Evolutionary conservation across 805 yeast genomes (phyloP).

Genomic region (Zygoascus ofunaensis): DNA sequence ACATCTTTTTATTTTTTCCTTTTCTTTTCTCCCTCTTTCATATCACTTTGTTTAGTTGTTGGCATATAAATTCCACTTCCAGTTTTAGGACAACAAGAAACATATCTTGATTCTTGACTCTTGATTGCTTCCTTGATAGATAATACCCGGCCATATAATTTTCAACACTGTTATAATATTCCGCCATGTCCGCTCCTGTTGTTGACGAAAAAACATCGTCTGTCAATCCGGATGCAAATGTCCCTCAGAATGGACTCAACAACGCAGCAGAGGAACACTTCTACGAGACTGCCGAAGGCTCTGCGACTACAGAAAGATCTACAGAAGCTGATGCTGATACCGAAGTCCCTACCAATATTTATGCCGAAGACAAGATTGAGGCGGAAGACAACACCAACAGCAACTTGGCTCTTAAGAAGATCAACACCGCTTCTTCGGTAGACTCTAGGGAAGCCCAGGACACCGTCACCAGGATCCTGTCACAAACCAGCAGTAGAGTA

Average conservation of each 20-base stretch:
- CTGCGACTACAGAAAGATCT: background rate
- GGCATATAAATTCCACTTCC: no score
- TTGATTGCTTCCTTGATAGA: no score
- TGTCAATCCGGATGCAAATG: no score
- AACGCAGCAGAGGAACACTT: background rate
- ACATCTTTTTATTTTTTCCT: no score
- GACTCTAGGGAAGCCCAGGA: slow-evolving; percentile 13
- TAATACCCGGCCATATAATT: no score
- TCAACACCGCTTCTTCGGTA: slow-evolving; percentile 2
- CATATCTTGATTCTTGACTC: no score
- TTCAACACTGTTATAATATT: no score
- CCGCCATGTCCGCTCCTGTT: background rate
- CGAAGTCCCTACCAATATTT: background rate
- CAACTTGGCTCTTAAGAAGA: background rate
- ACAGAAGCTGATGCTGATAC: background rate
- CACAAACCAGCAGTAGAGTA: slow-evolving; percentile 8
- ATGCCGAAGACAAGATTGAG: background rate
- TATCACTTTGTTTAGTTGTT: no score
- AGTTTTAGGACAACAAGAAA: no score
- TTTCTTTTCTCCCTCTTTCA: no score
- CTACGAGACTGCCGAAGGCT: background rate
- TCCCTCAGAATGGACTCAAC: background rate
- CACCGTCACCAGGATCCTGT: slow-evolving; percentile 13
- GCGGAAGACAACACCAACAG: background rate
- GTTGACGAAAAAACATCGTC: background rate